Conservation (phyloP, 2,329 filamentous ascomycete genomes). For the Parafenestella ontariensis region DNA sequence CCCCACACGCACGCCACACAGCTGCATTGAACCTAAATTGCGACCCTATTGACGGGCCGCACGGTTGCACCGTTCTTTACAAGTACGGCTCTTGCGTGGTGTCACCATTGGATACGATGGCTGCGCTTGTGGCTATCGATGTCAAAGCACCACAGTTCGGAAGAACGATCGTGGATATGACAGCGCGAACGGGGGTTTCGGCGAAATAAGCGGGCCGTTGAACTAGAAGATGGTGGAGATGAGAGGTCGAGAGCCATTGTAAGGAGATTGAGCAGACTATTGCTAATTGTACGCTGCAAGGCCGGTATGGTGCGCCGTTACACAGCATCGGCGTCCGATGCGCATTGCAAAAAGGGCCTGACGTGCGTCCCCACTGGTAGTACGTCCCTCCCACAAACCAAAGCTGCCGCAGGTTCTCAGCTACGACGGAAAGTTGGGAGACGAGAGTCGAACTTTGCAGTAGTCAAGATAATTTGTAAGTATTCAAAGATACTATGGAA, state of each 20-base stretch:
- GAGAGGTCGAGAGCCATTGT: slow-evolving; percentile 9
- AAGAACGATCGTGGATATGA: background rate
- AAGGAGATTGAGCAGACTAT: slow-evolving; percentile 11
- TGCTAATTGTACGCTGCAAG: slow-evolving; percentile 20
- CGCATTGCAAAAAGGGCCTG: slow-evolving; percentile 34
- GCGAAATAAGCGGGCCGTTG: slow-evolving; percentile 13
- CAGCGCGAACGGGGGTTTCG: slow-evolving; percentile 23
- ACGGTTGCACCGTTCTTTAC: slow-evolving; percentile 12
- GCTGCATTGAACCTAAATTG: slow-evolving; percentile 3
- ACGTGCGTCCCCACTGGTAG: slow-evolving; percentile 34
- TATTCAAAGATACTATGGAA: no score
- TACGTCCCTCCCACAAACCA: slow-evolving; percentile 13
- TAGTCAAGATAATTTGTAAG: no score
- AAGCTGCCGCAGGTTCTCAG: no score
- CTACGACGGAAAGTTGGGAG: no score
- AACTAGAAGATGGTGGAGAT: background rate
- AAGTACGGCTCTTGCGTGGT: slow-evolving; percentile 13
- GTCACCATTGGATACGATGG: slow-evolving; percentile 2
- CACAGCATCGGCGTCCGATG: slow-evolving; percentile 31
- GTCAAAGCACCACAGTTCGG: background rate
- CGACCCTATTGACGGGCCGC: slow-evolving; percentile 7
- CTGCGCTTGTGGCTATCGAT: background rate
- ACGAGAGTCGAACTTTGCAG: no score
- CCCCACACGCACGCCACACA: slow-evolving; percentile 2
- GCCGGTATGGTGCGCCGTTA: slow-evolving; percentile 31